These are phyloP conservation scores for Citrus maxima DNA, from an alignment of 345 rosid species.

Conservation along the genomic window DNA sequence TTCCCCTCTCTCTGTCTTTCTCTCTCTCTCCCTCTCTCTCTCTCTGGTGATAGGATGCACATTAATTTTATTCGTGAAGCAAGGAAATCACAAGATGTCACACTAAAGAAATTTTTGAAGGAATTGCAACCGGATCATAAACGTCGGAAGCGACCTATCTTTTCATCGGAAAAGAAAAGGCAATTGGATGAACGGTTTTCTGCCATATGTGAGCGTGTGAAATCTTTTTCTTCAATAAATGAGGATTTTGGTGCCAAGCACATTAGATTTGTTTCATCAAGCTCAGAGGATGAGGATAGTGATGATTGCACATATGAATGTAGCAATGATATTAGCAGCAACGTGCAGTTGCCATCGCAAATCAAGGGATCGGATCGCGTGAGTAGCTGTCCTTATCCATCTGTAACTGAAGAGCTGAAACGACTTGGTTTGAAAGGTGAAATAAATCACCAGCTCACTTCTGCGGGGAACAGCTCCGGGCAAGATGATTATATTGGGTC, in stretches of 20 bases:
- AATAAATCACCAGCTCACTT: conserved; percentile 24
- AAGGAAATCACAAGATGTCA: conserved; percentile 44
- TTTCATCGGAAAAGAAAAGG: conserved; percentile 40
- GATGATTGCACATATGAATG: conserved; percentile 30
- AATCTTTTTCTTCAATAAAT: conserved; percentile 53
- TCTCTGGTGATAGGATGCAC: conserved; percentile 55
- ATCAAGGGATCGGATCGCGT: conserved; percentile 40
- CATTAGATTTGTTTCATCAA: conserved; percentile 57
- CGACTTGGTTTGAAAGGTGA: conserved; percentile 64
- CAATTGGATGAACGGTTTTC: conserved; percentile 48
- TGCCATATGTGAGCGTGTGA: conserved; percentile 57
- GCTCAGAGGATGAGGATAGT: conserved; percentile 64
- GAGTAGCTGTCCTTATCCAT: conserved; percentile 88
- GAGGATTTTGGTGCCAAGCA: conserved; percentile 65
- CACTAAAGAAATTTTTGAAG: conserved; percentile 38
- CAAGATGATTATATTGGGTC: not conserved
- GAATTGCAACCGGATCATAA: conserved; percentile 27
- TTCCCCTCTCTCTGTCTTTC: not conserved
- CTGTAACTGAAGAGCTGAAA: conserved; percentile 73
- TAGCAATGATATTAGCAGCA: conserved; percentile 16
- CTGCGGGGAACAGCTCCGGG: conserved; percentile 26
- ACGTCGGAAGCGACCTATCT: conserved; percentile 31
- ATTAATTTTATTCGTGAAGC: conserved; percentile 60
- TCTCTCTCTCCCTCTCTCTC: not conserved
- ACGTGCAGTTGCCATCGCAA: conserved; percentile 11